phyloP scores from a whole-genome alignment of 2,329 filamentous ascomycete species.

The Claviceps paspali region DNA sequence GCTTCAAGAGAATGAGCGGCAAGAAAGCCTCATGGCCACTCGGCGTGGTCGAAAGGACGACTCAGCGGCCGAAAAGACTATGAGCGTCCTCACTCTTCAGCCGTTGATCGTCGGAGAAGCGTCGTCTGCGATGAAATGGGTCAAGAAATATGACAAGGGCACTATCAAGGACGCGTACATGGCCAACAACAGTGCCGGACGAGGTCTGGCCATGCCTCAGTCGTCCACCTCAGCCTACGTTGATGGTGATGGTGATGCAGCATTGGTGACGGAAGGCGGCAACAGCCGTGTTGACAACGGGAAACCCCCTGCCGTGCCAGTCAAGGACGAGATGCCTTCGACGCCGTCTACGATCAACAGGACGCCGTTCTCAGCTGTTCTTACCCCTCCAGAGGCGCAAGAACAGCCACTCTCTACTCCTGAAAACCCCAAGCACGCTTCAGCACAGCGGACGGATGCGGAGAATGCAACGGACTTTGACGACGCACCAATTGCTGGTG shows the following conservation, averaged over 20 bases:
- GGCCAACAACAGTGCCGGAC: constrained; percentile 55
- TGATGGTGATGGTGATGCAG: constrained; percentile 12
- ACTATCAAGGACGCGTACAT: constrained; percentile 76
- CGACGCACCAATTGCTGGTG: background rate
- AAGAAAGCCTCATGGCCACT: constrained; percentile 23
- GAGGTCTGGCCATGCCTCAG: constrained; percentile 31
- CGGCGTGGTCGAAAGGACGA: constrained; percentile 42
- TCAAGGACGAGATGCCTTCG: constrained; percentile 18
- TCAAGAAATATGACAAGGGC: constrained; percentile 85
- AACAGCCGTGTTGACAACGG: background rate
- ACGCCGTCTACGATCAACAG: constrained; percentile 4
- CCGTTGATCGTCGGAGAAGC: constrained; percentile 74
- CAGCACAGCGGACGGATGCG: background rate
- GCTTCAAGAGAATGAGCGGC: constrained; percentile 45
- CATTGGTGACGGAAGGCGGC: constrained; percentile 4
- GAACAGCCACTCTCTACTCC: background rate
- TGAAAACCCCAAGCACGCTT: background rate
- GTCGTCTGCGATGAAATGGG: constrained; percentile 92
- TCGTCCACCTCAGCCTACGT: constrained; percentile 17
- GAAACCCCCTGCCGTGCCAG: constrained; percentile 24
- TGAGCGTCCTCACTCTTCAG: constrained; percentile 78
- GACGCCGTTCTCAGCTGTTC: background rate
- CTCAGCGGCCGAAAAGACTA: constrained; percentile 56
- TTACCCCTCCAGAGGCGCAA: background rate
- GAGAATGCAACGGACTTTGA: background rate